Base-by-base conservation (phyloP, 2,329 filamentous ascomycete species). In the Biscogniauxia mediterranea region DNA sequence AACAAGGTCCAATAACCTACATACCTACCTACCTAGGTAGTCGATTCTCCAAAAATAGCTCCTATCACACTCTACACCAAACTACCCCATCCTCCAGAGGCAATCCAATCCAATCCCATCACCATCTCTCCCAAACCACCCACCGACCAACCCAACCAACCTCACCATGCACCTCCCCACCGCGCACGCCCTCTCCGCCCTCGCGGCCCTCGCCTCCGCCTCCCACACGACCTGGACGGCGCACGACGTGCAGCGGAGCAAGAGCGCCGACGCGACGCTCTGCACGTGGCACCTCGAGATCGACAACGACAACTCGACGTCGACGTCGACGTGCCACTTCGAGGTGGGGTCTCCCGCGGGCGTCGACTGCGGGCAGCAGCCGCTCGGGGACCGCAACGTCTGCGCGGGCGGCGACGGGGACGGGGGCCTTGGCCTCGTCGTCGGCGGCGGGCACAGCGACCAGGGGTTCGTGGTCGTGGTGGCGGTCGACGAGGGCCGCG, bases 241-340 rank as follows among this genome's bases (percentile, higher is more conserved):
- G 8, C 61, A 56, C 21, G 26, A 64, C n/a, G 55, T 59, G 17
- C 20, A 46, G 51, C 69, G 69, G 38, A 56, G 23, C 19, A 57
- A 55, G 6, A 32, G n/a, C 3, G 7, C 49, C 5, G n/a, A 60
- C 9, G 55, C 58, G 21, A 57, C 55, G 1, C 3, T 54, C n/a
- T 70, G 69, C 56, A 15, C 46, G 0, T 70, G 68, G 68, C 23
- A 58, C 53, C 55, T 70, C 28, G 23, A 19, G 5, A 50, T 69
- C 25, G 23, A 54, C 23, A 23, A 23, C 23, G 5, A 5, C 15
- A 54, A 49, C 19, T 51, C 11, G 5, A 15, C 50, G 2, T 11
- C 21, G 20, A 53, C 25, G 13, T 42, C 51, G 50, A 42, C 17
- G 17, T 11, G 52, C 51, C 52, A 54, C 38, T 65, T 68, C 57